Evolutionary conservation across 2,329 filamentous ascomycete genomes (phyloP).

Genomic region (Mycocentrospora acerina): DNA sequence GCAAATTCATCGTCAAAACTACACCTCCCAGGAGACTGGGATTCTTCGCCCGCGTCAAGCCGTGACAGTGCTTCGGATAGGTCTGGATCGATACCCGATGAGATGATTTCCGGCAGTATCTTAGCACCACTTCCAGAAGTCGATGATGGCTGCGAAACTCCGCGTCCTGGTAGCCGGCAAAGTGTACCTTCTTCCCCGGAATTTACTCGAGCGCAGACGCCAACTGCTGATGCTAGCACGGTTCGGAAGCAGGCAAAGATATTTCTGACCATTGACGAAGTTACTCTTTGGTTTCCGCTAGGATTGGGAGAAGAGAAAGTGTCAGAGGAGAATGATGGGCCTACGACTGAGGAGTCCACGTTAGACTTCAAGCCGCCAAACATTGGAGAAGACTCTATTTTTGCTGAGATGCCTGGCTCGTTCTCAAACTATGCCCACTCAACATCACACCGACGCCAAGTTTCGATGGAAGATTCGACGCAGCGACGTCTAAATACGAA

Average conservation of each 20-base stretch:
- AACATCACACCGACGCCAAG: constrained; percentile 33
- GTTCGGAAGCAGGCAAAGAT: constrained; percentile 29
- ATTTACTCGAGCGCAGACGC: constrained; percentile 4
- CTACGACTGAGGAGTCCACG: constrained; percentile 12
- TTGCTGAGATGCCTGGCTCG: constrained; percentile 48
- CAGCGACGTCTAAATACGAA: constrained; percentile 18
- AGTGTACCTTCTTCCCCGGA: constrained; percentile 22
- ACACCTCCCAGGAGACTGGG: constrained; percentile 48
- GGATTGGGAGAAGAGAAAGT: constrained; percentile 19
- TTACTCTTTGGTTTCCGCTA: constrained; percentile 43
- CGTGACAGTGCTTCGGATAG: constrained; percentile 28
- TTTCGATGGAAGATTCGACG: constrained; percentile 22
- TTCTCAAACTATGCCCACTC: constrained; percentile 52
- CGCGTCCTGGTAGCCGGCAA: constrained; percentile 38
- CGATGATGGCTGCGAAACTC: constrained; percentile 43
- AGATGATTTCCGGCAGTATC: constrained; percentile 35
- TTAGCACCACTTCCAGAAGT: constrained; percentile 27
- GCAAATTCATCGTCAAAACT: constrained; percentile 15
- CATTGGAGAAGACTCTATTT: constrained; percentile 40
- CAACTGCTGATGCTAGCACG: not conserved
- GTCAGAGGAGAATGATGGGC: constrained; percentile 5
- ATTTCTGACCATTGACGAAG: constrained; percentile 39
- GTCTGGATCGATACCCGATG: constrained; percentile 28
- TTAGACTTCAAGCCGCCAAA: constrained; percentile 31
- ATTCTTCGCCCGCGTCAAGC: constrained; percentile 38